Percentiles rank a stretch among this genome's conserved stretches.
Conservation (phyloP, 2,329 filamentous ascomycete species). For the Phialophora tarda region DNA sequence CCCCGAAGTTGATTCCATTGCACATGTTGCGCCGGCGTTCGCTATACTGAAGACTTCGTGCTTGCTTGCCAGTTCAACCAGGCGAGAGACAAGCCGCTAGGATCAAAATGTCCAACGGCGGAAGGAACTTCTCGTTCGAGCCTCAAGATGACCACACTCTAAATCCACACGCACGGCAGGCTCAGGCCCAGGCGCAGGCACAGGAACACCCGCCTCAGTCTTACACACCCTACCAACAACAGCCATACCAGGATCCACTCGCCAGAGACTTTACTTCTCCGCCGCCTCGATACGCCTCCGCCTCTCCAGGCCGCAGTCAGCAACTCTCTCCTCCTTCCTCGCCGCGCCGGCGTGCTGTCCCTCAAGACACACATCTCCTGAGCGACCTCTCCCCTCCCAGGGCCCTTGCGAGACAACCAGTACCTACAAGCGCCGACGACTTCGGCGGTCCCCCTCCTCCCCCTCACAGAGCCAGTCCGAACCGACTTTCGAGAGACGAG, state of each 20-base stretch:
- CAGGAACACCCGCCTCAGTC: conserved; percentile 23
- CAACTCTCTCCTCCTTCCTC: conserved; percentile 31
- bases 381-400: conserved; percentile 26
- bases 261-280: conserved; percentile 39
- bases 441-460: conserved; percentile 33
- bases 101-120: conserved; percentile 30
- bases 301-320: conserved; percentile 27
- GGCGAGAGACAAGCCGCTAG: conserved; percentile 17
- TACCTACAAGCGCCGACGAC: conserved; percentile 27
- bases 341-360: conserved; percentile 25
- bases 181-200: conserved; percentile 7
- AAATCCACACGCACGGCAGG: conserved; percentile 13
- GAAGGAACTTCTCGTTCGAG: conserved; percentile 41
- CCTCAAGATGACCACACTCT: conserved; percentile 35
- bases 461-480: conserved; percentile 42
- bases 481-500: conserved; percentile 38
- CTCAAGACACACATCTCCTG: conserved; percentile 30
- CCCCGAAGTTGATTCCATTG: not conserved
- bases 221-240: conserved; percentile 29
- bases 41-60: not conserved
- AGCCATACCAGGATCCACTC: conserved; percentile 35
- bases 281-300: conserved; percentile 38
- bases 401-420: conserved; percentile 24
- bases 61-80: not conserved
- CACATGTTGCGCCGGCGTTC: not conserved